Evolutionary conservation across 306 rosid genomes (phyloP), one percentile per base, ranked within the genome.

Genomic region (Morella rubra): DNA sequence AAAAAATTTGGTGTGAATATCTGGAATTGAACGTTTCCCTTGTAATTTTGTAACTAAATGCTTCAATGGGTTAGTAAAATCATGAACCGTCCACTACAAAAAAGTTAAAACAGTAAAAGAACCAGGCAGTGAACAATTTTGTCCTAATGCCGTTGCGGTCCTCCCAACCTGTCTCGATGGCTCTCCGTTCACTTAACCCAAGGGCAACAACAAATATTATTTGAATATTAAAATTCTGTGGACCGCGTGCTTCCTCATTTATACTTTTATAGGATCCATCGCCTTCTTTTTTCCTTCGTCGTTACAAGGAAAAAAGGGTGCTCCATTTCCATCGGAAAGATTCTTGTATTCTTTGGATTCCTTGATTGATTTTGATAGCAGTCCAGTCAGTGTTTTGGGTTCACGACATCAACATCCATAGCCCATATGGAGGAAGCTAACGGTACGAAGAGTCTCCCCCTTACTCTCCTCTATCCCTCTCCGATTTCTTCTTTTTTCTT

Each of bases 391-490:
- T 44, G 9, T 69, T 69, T 69, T 68, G 55, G 37, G 18, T 8
- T 16, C 16, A 62, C 46, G 54, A 44, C 27, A 50, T n/a, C 49
- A 4, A 14, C 68, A 47, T 81, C 73, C 0, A 80, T 49, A 77
- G 44, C 61, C 76, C 13, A n/a, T 51, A 84, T 86, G 87, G 90
- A 78, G 65, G 82, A 86, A 84, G 77, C 83, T 84, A 79, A 79
- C 20, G 86, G 87, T 86, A 76, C 55, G 4, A n/a, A 45, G 62
- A 20, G 15, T 5, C 22, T 11, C 7, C 69, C 65, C 8, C 11
- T 49, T 3, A 9, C 52, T 49, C 16, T 73, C 0, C 66, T 69
- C 40, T 10, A 5, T 66, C 11, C 44, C 42, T 70, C 55, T 70
- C 58, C 6, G 12, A 3, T 1, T 75, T 73, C 27, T 41, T 3